Percentiles rank a stretch among this genome's conserved stretches.
These are phyloP conservation scores for Cornus suecica DNA, from an alignment of 148 eudicot genomes.

Conservation along the genomic window DNA sequence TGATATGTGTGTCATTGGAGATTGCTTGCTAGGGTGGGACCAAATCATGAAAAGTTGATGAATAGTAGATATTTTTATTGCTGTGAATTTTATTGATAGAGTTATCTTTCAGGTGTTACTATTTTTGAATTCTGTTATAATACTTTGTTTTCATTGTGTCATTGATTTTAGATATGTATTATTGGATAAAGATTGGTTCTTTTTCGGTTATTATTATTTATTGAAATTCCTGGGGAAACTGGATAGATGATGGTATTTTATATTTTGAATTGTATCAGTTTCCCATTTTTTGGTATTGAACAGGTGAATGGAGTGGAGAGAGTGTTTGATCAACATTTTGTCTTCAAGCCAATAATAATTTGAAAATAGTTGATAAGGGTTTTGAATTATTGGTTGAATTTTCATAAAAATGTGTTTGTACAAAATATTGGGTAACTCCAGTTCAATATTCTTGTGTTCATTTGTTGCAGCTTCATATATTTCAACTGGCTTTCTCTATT, in stretches of 20 bases:
- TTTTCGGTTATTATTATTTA: neutral
- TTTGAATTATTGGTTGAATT: constrained; percentile 1
- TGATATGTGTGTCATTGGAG: neutral
- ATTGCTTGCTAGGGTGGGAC: neutral
- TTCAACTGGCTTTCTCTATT: neutral
- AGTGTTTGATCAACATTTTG: neutral
- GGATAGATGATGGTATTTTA: neutral
- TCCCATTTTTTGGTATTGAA: neutral
- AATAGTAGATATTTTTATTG: neutral
- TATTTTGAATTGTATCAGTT: neutral
- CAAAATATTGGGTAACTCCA: neutral
- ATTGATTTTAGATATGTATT: neutral
- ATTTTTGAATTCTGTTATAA: neutral
- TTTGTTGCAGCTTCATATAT: neutral
- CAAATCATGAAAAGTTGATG: neutral
- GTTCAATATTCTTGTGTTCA: neutral
- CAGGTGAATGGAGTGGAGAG: neutral
- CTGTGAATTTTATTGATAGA: neutral
- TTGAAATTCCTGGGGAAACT: neutral
- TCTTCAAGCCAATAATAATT: neutral
- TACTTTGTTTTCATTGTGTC: neutral
- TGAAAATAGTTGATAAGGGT: neutral
- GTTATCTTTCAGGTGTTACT: constrained; percentile 4
- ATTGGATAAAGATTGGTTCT: neutral
- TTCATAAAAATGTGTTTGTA: neutral